Base-by-base conservation (phyloP, 2,329 filamentous ascomycete species). In the Alternaria longipes region DNA sequence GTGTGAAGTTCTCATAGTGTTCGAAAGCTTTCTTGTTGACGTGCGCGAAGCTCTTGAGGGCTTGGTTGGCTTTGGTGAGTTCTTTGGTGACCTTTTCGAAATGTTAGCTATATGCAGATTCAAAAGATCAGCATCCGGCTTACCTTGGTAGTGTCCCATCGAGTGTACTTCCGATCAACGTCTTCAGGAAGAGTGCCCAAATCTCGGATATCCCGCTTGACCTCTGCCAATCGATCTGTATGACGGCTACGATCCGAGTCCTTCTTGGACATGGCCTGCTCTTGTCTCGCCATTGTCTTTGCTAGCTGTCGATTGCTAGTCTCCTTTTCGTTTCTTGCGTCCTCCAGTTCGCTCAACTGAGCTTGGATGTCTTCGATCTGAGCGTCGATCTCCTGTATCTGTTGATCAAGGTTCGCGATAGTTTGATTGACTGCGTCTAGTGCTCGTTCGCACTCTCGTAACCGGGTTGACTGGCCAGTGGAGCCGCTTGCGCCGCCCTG, bases 21-120 rank as follows among this genome's bases (percentile, higher is more conserved):
- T 99, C 96, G 76, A 98, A 97, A 0, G 95, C 95, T 82, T 99
- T 98, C 83, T 98, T 99, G 86, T 99, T 99, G 81, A 99, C 94
- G 73, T 97, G 93, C 56, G 93, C 93, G 82, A 95, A 98, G 78
- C 97, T 97, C 82, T 98, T 98, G 56, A 98, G 84, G 0, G 91
- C 89, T 70, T 97, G 92, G 65, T 97, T 96, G 73, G 94, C 93
- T 74, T 94, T 96, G 81, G 95, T 93, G 24, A 98, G 87, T 58
- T 90, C 54, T 85, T 84, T 55, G 75, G 80, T 68, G 76, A 59
- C 66, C 67, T 72, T 46, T 6, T 69, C 64, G 11, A 7, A 73
- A 65, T 42, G 63, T 67, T 62, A 71, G 61, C 47, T 49, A 41
- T 26, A 24, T 66, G 28, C 18, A 26, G 2, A 3, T 34, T 38